Percentiles rank a stretch among this genome's conserved stretches.
phyloP scores from a whole-genome alignment of 345 rosid genomes.

The Mercurialis annua region DNA sequence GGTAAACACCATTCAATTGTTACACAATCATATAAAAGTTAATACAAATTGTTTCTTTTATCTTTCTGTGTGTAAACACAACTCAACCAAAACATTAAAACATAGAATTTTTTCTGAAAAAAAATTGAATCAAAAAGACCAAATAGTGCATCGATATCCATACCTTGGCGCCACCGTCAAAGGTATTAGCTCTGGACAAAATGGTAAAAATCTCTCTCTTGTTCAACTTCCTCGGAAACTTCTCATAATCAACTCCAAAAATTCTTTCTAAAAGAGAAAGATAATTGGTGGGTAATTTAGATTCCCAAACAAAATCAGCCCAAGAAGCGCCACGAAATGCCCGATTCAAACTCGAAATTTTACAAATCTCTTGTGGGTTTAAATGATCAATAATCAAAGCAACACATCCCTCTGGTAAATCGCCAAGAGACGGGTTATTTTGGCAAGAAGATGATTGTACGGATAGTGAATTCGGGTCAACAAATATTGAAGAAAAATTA shows the following conservation, averaged over 20 bases:
- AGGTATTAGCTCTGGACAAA: constrained; percentile 56
- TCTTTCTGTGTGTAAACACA: constrained; percentile 9
- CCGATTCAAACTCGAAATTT: constrained; percentile 59
- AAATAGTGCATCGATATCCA: neutral
- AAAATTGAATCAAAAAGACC: neutral
- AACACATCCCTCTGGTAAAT: constrained; percentile 78
- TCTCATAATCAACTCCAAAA: constrained; percentile 33
- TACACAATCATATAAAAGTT: neutral
- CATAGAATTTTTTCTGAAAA: neutral
- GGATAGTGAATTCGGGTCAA: constrained; percentile 19
- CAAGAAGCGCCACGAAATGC: constrained; percentile 88
- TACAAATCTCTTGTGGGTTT: constrained; percentile 85
- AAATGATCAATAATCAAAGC: constrained; percentile 58
- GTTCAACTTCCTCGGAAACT: constrained; percentile 34
- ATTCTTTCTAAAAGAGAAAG: constrained; percentile 45
- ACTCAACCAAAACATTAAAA: neutral
- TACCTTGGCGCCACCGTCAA: constrained; percentile 83
- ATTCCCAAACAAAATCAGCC: constrained; percentile 97
- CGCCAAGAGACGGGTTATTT: constrained; percentile 55
- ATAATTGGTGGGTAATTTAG: constrained; percentile 78
- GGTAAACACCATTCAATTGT: neutral
- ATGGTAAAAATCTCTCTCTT: constrained; percentile 66
- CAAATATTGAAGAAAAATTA: constrained; percentile 42
- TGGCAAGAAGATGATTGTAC: constrained; percentile 13
- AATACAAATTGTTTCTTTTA: neutral